Base-by-base conservation (phyloP, 202 grass and related monocot species). In the Brachypodium distachyon region DNA sequence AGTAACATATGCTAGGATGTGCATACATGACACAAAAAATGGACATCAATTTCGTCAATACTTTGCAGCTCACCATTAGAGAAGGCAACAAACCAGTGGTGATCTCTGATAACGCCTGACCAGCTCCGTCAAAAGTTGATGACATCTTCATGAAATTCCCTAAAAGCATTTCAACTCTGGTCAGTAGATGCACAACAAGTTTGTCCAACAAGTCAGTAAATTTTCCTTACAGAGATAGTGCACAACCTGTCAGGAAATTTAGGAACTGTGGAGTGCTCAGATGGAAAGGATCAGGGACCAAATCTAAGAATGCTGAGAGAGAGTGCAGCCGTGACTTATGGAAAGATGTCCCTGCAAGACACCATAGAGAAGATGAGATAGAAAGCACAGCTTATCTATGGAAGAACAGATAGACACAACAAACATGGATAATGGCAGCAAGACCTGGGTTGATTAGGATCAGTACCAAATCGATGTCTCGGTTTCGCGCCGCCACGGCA, bases 361-460 rank as follows among this genome's bases (percentile, higher is more conserved):
- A 34, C 12, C 54, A 47, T n/a, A 70, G 3, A 75, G 6, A 16
- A 22, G 25, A 84, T 9, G 31, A 51, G 29, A 47, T 43, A 22
- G 37, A 13, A 32, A 47, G 18, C 40, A 71, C 40, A 36, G 48
- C 0, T 8, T 32, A 18, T 16, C 38, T 7, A 12, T 11, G 12
- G 57, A 63, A 79, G 9, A 64, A 57, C 28, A 61, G 37, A 69
- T 1, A 2, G 34, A 70, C 12, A 23, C 12, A 79, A 18, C 47
- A 79, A 26, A 3, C 9, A 32, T 41, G 71, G 86, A 21, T 0
- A 69, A 61, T 40, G 63, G 58, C 61, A 78, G 51, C 60, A 67
- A 79, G 79, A 97, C 91, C 91, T 97, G 94, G 91, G 82, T 97
- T 97, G 36, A 86, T 82, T 77, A 97, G 81, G 57, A 94, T 61